phyloP scores from a whole-genome alignment of 129 eudicot species.

The Centella asiatica region DNA sequence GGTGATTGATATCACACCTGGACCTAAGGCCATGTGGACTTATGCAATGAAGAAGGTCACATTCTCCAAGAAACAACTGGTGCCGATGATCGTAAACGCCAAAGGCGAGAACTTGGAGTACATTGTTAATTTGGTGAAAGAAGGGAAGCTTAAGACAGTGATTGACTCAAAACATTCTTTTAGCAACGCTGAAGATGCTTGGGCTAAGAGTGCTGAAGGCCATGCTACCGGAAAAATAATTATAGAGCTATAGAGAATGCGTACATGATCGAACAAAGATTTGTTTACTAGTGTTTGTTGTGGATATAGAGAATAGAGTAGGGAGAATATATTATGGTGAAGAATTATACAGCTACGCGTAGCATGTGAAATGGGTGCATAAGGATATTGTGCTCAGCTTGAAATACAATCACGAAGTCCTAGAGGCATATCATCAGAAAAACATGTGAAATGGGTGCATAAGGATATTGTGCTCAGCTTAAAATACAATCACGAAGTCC shows the following conservation, averaged over 20 bases:
- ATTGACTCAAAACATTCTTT: conserved; percentile 54
- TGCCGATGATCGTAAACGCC: conserved; percentile 37
- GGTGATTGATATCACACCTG: conserved; percentile 52
- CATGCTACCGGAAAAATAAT: conserved; percentile 85
- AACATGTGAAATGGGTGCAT: too few species aligned
- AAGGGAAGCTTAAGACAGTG: conserved; percentile 59
- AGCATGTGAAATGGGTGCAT: too few species aligned
- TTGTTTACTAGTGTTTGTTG: too few species aligned
- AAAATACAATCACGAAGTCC: too few species aligned
- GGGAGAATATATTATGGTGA: too few species aligned
- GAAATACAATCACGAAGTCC: too few species aligned
- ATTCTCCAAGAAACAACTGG: conserved; percentile 54
- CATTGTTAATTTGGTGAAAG: conserved; percentile 55
- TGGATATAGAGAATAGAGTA: too few species aligned
- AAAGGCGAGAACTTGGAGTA: conserved; percentile 37
- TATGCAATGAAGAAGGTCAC: conserved; percentile 51
- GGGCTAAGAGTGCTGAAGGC: conserved; percentile 72
- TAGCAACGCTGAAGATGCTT: conserved; percentile 56
- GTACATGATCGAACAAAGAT: not conserved
- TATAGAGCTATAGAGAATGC: conserved; percentile 32
- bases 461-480: too few species aligned
- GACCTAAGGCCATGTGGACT: conserved; percentile 35
- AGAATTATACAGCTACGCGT: too few species aligned
- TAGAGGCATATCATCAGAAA: too few species aligned
- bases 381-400: too few species aligned